phyloP scores from a whole-genome alignment of 805 yeast species.

The Candida ovalis region DNA sequence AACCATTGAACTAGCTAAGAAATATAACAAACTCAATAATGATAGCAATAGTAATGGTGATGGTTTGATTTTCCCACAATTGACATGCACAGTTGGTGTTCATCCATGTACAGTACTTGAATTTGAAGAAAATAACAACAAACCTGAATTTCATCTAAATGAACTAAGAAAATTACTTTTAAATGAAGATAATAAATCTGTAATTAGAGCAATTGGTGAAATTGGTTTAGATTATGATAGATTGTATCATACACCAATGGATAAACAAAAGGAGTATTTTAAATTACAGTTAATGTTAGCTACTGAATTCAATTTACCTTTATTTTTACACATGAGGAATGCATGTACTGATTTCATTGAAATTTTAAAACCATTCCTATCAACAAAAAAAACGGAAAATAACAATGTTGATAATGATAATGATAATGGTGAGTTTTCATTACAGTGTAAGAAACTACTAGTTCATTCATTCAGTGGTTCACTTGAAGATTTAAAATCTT shows the following conservation, averaged over 20 bases:
- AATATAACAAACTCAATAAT: neutral
- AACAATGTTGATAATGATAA: constrained; percentile 22
- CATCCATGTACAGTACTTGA: constrained; percentile 88
- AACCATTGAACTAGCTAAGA: constrained; percentile 53
- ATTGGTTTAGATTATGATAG: constrained; percentile 95
- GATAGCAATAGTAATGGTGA: constrained; percentile 10
- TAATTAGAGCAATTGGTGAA: constrained; percentile 86
- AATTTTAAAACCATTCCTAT: constrained; percentile 59
- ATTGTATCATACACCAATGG: constrained; percentile 66
- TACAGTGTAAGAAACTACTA: constrained; percentile 60
- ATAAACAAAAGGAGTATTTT: constrained; percentile 66
- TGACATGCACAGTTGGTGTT: constrained; percentile 81
- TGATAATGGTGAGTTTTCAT: too few relatives aligned
- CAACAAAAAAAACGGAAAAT: constrained; percentile 34
- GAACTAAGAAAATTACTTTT: constrained; percentile 47
- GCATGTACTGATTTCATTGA: constrained; percentile 75
- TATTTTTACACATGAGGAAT: constrained; percentile 87
- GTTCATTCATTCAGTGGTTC: constrained; percentile 96
- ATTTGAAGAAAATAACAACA: constrained; percentile 31
- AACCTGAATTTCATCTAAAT: constrained; percentile 40
- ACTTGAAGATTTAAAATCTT: constrained; percentile 47
- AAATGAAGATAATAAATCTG: constrained; percentile 42
- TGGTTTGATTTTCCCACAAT: constrained; percentile 23
- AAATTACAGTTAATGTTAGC: constrained; percentile 68
- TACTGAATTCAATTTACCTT: constrained; percentile 58